Evolutionary conservation across 2,329 filamentous ascomycete species (phyloP).

Genomic region (Nothophoma quercina): DNA sequence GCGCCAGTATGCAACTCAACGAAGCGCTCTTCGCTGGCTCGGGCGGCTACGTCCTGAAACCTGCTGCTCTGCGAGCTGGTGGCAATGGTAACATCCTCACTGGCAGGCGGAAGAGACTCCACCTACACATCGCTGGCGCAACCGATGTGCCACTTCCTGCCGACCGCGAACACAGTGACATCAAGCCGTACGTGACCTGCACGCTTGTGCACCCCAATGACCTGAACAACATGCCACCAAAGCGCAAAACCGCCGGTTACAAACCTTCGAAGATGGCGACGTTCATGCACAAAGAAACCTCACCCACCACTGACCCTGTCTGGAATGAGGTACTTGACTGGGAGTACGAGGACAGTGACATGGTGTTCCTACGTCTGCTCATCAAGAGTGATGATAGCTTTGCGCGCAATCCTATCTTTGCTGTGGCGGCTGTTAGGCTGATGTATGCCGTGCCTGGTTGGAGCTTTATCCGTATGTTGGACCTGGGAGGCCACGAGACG

Average conservation of each 20-base stretch:
- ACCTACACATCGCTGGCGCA: slow-evolving; percentile 68
- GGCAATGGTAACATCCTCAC: slow-evolving; percentile 61
- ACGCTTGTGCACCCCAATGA: slow-evolving; percentile 67
- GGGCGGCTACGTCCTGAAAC: slow-evolving; percentile 72
- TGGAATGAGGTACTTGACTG: slow-evolving; percentile 73
- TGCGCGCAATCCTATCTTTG: slow-evolving; percentile 67
- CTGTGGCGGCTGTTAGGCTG: slow-evolving; percentile 67
- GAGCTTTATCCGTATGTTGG: slow-evolving; percentile 70
- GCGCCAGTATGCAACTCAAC: slow-evolving; percentile 71
- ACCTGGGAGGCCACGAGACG: slow-evolving; percentile 70
- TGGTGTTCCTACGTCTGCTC: slow-evolving; percentile 69
- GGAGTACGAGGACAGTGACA: slow-evolving; percentile 72
- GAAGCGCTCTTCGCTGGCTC: slow-evolving; percentile 72
- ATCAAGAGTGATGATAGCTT: slow-evolving; percentile 73
- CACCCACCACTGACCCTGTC: slow-evolving; percentile 66
- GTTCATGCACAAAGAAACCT: slow-evolving; percentile 65
- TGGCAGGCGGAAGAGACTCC: slow-evolving; percentile 58
- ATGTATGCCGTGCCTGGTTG: slow-evolving; percentile 65
- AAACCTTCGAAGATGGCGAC: slow-evolving; percentile 66
- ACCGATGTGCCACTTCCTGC: slow-evolving; percentile 65
- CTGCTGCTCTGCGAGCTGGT: slow-evolving; percentile 64
- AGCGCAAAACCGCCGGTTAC: slow-evolving; percentile 69
- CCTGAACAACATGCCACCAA: slow-evolving; percentile 58
- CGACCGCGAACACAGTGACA: slow-evolving; percentile 56
- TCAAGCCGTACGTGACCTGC: slow-evolving; percentile 72